Conservation (phyloP, 73 alveolate species). For the Diophrys appendiculata region DNA sequence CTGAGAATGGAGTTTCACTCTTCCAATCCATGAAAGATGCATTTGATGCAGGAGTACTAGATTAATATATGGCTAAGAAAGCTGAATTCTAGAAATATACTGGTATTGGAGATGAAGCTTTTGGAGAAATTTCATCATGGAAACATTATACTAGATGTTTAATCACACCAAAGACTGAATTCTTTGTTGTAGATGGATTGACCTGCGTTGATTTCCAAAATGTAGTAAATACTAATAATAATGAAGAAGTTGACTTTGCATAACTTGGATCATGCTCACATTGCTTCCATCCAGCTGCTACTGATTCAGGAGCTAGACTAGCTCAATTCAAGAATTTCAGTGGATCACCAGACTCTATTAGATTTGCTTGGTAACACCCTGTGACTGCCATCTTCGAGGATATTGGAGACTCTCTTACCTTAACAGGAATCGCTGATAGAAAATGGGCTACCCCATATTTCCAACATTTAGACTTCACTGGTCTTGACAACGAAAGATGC, state of each 20-base stretch:
- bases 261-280: constrained; percentile 21
- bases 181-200: constrained; percentile 36
- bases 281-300: not conserved
- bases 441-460: not conserved
- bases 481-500: not conserved
- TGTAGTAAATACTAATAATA: constrained; percentile 5
- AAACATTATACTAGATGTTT: constrained; percentile 30
- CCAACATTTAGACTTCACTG: not conserved
- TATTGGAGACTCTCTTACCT: not conserved
- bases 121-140: not conserved
- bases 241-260: not conserved
- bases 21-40: too few relatives aligned
- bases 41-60: too few relatives aligned
- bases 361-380: not conserved
- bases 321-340: constrained; percentile 9
- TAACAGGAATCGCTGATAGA: not conserved
- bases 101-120: not conserved
- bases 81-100: constrained; percentile 12
- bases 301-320: constrained; percentile 23
- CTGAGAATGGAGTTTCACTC: too few relatives aligned
- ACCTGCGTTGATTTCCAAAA: constrained; percentile 43
- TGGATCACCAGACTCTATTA: constrained; percentile 4
- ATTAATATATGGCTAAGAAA: constrained; percentile 46
- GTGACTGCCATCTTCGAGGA: not conserved
- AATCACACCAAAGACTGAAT: constrained; percentile 65